phyloP scores from a whole-genome alignment of 2,329 filamentous ascomycete species.

The Phialophora expanda region DNA sequence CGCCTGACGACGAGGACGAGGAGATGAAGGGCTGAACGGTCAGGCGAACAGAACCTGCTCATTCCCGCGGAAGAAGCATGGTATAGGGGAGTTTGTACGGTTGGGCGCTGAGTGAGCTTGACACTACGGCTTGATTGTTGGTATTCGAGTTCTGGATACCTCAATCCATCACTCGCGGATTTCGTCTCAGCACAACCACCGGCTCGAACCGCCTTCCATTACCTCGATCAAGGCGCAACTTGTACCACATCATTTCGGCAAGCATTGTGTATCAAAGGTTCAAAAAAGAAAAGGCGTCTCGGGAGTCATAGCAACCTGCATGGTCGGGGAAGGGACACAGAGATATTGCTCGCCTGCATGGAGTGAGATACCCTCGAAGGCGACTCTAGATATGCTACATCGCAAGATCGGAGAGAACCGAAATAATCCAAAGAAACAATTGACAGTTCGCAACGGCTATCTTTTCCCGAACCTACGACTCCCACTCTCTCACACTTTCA shows the following conservation, averaged over 20 bases:
- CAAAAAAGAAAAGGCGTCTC: background rate
- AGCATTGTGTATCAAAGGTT: background rate
- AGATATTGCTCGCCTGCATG: background rate
- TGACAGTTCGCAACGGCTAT: background rate
- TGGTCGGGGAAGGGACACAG: background rate
- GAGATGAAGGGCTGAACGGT: slow-evolving; percentile 38
- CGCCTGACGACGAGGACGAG: slow-evolving; percentile 36
- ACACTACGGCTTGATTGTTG: background rate
- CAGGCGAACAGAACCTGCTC: background rate
- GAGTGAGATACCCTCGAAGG: background rate
- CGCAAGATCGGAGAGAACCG: background rate
- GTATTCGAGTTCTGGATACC: background rate
- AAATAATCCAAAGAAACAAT: background rate
- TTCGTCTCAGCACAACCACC: background rate
- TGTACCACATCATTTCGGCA: background rate
- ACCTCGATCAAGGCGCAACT: background rate
- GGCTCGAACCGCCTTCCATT: background rate
- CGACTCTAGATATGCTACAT: background rate
- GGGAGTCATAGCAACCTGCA: background rate
- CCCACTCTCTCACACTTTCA: background rate
- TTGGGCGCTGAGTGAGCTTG: background rate
- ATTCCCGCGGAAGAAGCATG: background rate
- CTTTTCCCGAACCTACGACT: background rate
- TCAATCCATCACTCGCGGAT: background rate
- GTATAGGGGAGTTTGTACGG: background rate